Evolutionary conservation across 139 green algal genomes (phyloP).

Genomic region (Pedinophyceae sp.): DNA sequence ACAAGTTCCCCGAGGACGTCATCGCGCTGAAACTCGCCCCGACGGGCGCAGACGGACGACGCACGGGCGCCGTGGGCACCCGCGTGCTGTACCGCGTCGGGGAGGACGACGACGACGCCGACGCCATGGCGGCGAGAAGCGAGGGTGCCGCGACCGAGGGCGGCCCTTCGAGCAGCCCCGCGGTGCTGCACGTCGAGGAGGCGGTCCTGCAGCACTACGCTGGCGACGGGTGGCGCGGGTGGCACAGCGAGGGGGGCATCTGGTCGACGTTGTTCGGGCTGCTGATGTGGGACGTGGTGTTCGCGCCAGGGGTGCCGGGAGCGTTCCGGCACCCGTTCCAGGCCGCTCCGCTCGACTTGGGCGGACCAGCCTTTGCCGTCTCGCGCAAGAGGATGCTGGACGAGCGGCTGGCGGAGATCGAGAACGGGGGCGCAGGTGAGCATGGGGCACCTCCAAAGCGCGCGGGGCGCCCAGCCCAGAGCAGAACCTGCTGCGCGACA

Average conservation of each 20-base stretch:
- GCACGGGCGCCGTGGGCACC: conserved; percentile 8
- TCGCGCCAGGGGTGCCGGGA: conserved; percentile 35
- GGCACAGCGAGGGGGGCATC: conserved; percentile 63
- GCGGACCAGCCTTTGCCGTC: conserved; percentile 51
- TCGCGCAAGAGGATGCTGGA: conserved; percentile 30
- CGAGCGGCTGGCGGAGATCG: conserved; percentile 24
- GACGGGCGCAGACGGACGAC: conserved; percentile 14
- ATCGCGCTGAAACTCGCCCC: conserved; percentile 11
- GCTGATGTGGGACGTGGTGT: conserved; percentile 56
- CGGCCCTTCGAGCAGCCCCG: conserved; percentile 10
- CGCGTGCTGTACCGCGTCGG: background rate
- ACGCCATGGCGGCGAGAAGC: background rate
- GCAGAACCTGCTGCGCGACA: too few relatives aligned
- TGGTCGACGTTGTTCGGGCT: conserved; percentile 65
- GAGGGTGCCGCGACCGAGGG: background rate
- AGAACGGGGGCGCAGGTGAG: conserved; percentile 7
- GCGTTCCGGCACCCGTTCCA: conserved; percentile 63
- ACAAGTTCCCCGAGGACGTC: conserved; percentile 32
- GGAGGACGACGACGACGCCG: background rate
- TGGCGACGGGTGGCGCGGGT: conserved; percentile 37
- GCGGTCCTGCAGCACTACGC: conserved; percentile 67
- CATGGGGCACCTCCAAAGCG: background rate
- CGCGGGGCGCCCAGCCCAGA: conserved; percentile 10
- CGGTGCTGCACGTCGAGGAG: conserved; percentile 41
- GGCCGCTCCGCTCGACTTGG: conserved; percentile 57